phyloP scores from a whole-genome alignment of 2,329 filamentous ascomycete species.

The Kalmusia sp. region DNA sequence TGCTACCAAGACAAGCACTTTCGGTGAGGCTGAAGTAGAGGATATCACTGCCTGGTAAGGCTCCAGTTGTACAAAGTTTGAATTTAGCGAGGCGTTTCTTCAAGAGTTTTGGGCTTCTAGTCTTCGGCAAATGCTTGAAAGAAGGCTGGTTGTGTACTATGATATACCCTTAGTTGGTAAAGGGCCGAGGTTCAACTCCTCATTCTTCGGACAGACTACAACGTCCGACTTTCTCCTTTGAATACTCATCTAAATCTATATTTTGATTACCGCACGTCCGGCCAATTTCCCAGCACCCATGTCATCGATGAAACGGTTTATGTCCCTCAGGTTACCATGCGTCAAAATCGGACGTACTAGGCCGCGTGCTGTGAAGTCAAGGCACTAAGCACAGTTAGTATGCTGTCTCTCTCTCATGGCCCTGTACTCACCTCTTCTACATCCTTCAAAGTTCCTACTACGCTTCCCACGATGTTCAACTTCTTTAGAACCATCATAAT shows the following conservation, averaged over 20 bases:
- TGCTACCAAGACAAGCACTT: slow-evolving; percentile 85
- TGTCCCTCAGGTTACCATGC: slow-evolving; percentile 48
- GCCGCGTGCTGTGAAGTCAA: slow-evolving; percentile 54
- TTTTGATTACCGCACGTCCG: slow-evolving; percentile 52
- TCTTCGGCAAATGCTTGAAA: slow-evolving; percentile 49
- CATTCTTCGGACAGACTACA: slow-evolving; percentile 10
- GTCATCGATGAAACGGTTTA: slow-evolving; percentile 48
- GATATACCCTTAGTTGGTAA: slow-evolving; percentile 19
- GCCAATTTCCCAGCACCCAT: slow-evolving; percentile 49
- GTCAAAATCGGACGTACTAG: slow-evolving; percentile 50
- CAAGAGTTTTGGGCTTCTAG: slow-evolving; percentile 26
- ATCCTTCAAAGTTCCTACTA: slow-evolving; percentile 53
- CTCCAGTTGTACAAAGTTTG: background rate
- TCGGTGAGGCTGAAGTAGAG: slow-evolving; percentile 94
- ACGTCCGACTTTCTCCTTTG: background rate
- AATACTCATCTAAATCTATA: slow-evolving; percentile 23
- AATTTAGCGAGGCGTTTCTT: slow-evolving; percentile 39
- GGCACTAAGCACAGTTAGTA: slow-evolving; percentile 10
- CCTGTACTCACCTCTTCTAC: slow-evolving; percentile 49
- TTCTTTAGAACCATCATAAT: slow-evolving; percentile 48
- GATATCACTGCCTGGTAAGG: slow-evolving; percentile 92
- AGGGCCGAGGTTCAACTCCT: slow-evolving; percentile 46
- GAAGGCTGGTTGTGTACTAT: slow-evolving; percentile 37
- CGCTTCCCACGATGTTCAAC: slow-evolving; percentile 52
- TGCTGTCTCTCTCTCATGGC: background rate